Evolutionary conservation across 2,329 filamentous ascomycete genomes (phyloP), one percentile per base, ranked within the genome.

Genomic region (Penicillium sp.): DNA sequence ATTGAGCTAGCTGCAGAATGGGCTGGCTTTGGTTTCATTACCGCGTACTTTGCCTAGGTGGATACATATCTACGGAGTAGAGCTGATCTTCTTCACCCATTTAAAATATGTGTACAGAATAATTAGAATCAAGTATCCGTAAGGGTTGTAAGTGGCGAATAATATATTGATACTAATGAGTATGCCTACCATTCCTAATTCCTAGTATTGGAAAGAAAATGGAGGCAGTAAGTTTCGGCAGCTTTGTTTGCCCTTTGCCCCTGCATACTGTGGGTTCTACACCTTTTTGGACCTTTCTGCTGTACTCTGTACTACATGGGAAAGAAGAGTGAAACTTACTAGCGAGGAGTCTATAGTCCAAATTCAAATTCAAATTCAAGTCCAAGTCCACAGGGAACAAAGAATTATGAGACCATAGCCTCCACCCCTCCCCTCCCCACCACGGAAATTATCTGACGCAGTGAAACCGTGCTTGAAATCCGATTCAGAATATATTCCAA

Each of bases 1-100:
- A 46, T 52, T 46, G 21, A 36, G 48, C 31, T 41, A 47, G 48
- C 40, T 56, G 53, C 49, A 57, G 34, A 36, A 46, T 29, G 41
- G 54, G 49, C 43, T 52, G 33, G 27, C 21, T 25, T 33, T 46
- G 34, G 43, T 56, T 53, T 53, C 34, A 56, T 29, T 23, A 23
- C 41, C n/a, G 19, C 25, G 34, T 27, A 56, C 16, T 21, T 13
- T 41, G 34, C 27, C 15, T 5, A 33, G 16, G 29, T 21, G 31
- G 39, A 45, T 36, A 21, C 11, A 19, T 31, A 15, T 15, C 27
- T 38, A 27, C 25, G 8, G 8, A 7, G 8, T 27, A 43, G n/a
- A 50, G 52, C 13, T 39, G 52, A 55, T 55, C 39, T 34, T 41
- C 45, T 50, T 38, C 38, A 36, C 23, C 43, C 23, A n/a, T 27